These are phyloP conservation scores for Colletotrichum sp. DNA, from an alignment of 2,329 filamentous ascomycete species.

Conservation along the genomic window DNA sequence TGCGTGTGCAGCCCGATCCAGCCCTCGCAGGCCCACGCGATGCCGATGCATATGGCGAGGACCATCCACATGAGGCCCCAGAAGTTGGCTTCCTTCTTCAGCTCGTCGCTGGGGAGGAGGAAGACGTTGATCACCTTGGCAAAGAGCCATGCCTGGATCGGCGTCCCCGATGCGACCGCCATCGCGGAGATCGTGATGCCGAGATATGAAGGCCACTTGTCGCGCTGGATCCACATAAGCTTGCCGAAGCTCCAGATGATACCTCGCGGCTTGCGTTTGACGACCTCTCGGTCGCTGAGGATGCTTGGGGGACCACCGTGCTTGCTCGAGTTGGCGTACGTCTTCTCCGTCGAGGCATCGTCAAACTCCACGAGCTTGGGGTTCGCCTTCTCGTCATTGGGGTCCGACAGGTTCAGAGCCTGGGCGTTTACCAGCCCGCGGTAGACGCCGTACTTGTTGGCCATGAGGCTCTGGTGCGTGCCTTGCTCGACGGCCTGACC, in stretches of 20 bases:
- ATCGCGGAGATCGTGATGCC: conserved; percentile 28
- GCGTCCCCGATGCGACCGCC: conserved; percentile 29
- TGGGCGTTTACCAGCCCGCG: conserved; percentile 28
- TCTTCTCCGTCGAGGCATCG: background rate
- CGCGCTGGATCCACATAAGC: conserved; percentile 24
- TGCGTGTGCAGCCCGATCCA: conserved; percentile 24
- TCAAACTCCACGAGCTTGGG: background rate
- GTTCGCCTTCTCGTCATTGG: background rate
- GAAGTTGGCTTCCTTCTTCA: conserved; percentile 23
- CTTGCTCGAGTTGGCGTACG: background rate
- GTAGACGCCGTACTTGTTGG: conserved; percentile 24
- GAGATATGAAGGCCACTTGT: conserved; percentile 28
- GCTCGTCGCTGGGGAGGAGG: conserved; percentile 20
- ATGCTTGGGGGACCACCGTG: background rate
- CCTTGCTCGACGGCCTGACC: conserved; percentile 47
- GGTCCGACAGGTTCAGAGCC: background rate
- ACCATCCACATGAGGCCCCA: conserved; percentile 37
- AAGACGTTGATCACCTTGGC: conserved; percentile 31
- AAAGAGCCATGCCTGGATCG: conserved; percentile 34
- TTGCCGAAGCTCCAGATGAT: conserved; percentile 18
- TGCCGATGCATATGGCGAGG: conserved; percentile 30
- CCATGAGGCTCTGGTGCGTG: conserved; percentile 24
- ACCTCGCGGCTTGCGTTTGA: background rate
- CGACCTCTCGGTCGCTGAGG: background rate
- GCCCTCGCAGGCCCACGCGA: conserved; percentile 30